A percentile compares a stretch with the other conserved stretches of the same genome.
These are phyloP conservation scores for Filobasidium floriforme DNA, from an alignment of 768 basidiomycete species.

Conservation along the genomic window DNA sequence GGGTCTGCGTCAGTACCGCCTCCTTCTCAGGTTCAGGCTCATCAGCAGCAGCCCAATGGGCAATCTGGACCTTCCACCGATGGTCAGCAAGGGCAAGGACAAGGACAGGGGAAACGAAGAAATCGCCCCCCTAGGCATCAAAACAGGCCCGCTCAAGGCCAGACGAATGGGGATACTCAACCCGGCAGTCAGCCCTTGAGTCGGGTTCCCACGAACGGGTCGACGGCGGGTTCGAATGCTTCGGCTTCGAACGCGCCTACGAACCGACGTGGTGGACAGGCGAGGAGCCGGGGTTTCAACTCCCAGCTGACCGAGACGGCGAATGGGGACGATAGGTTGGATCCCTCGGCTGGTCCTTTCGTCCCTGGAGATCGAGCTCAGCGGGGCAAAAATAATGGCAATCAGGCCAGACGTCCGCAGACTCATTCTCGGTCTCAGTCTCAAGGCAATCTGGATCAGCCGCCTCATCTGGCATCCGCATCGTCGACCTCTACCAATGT, in stretches of 20 bases:
- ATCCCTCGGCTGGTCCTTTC: background rate
- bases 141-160: background rate
- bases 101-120: background rate
- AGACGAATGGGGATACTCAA: background rate
- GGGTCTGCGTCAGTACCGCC: constrained; percentile 1
- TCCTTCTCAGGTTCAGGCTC: background rate
- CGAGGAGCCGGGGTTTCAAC: background rate
- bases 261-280: background rate
- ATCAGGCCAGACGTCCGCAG: background rate
- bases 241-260: background rate
- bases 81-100: background rate
- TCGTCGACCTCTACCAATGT: background rate
- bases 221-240: background rate
- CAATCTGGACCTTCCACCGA: background rate
- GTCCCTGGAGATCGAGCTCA: background rate
- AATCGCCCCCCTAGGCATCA: background rate
- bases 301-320: background rate
- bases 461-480: background rate
- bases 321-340: background rate
- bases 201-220: background rate
- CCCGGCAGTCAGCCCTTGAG: background rate
- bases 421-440: background rate
- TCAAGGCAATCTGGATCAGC: background rate
- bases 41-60: background rate
- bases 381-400: background rate